These are phyloP conservation scores for Mortierella sp. DNA, from an alignment of 371 early-diverging fungal genomes.

Conservation along the genomic window DNA sequence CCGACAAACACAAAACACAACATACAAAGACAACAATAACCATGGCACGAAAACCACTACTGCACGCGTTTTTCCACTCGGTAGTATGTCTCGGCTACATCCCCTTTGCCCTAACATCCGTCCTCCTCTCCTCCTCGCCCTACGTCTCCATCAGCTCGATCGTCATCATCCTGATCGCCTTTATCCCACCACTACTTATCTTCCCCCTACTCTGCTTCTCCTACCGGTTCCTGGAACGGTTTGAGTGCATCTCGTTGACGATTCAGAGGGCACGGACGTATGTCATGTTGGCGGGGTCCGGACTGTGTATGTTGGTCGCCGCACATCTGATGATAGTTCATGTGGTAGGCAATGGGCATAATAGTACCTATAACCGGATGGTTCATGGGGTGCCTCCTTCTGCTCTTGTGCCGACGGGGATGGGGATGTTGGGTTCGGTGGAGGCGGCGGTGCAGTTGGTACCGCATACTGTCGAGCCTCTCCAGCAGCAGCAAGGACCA, in stretches of 20 bases:
- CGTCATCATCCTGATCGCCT: constrained; percentile 17
- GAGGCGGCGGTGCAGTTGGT: neutral
- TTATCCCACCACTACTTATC: constrained; percentile 4
- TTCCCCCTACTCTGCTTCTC: constrained; percentile 21
- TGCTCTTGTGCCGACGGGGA: no score
- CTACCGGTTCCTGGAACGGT: constrained; percentile 14
- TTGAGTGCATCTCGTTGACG: constrained; percentile 11
- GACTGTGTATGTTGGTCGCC: constrained; percentile 12
- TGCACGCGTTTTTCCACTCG: constrained; percentile 23
- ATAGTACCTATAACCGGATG: constrained; percentile 7
- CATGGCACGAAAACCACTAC: constrained; percentile 13
- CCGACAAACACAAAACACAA: neutral
- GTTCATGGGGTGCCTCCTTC: constrained; percentile 20
- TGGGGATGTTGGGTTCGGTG: neutral
- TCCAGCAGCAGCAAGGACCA: no score
- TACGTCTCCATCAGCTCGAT: constrained; percentile 8
- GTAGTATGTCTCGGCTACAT: constrained; percentile 18
- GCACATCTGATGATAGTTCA: constrained; percentile 11
- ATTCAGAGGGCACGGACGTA: constrained; percentile 16
- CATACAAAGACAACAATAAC: neutral
- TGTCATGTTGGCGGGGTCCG: constrained; percentile 11
- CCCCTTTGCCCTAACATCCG: constrained; percentile 19
- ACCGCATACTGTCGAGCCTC: no score
- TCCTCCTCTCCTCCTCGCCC: constrained; percentile 13
- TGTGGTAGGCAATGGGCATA: neutral